These are phyloP conservation scores for Pestalotiopsis sp. DNA, from an alignment of 2,329 filamentous ascomycete genomes.

Conservation along the genomic window DNA sequence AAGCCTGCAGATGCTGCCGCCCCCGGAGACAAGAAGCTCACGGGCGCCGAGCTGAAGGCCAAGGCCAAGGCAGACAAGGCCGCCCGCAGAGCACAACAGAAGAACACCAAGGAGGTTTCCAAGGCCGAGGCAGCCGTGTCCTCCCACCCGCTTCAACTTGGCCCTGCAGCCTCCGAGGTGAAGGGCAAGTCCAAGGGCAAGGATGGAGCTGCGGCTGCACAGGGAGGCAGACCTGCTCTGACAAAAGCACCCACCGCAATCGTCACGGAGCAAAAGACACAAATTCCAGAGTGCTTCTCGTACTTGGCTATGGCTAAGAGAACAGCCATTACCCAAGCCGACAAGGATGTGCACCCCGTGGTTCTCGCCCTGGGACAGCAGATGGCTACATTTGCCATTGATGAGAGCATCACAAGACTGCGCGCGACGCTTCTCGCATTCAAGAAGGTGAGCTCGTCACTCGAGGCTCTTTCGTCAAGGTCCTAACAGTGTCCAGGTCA, in stretches of 20 bases:
- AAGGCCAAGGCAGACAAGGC: conserved; percentile 89
- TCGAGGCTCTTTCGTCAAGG: background rate
- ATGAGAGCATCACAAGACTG: conserved; percentile 84
- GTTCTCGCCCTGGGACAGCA: conserved; percentile 85
- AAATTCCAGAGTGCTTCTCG: conserved; percentile 73
- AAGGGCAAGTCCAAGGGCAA: conserved; percentile 51
- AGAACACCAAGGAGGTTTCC: conserved; percentile 50
- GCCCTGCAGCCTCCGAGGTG: conserved; percentile 38
- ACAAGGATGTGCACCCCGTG: conserved; percentile 82
- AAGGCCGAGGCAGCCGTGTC: conserved; percentile 36
- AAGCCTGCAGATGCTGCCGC: conserved; percentile 19
- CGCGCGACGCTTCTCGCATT: conserved; percentile 87
- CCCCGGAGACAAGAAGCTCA: conserved; percentile 53
- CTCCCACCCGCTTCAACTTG: conserved; percentile 32
- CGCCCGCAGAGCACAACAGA: conserved; percentile 74
- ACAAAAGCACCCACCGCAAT: conserved; percentile 35
- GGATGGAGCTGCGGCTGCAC: conserved; percentile 35
- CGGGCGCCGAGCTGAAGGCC: conserved; percentile 82
- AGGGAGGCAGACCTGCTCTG: conserved; percentile 26
- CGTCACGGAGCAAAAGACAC: conserved; percentile 59
- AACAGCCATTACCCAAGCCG: conserved; percentile 55
- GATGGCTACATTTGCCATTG: conserved; percentile 84
- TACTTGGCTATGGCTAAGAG: conserved; percentile 72
- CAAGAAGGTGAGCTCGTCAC: conserved; percentile 62
- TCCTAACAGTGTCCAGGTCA: conserved; percentile 58